A percentile compares a stretch with the other conserved stretches of the same genome.
Evolutionary conservation across 768 basidiomycete genomes (phyloP).

Genomic region (Tricholoma sp.): DNA sequence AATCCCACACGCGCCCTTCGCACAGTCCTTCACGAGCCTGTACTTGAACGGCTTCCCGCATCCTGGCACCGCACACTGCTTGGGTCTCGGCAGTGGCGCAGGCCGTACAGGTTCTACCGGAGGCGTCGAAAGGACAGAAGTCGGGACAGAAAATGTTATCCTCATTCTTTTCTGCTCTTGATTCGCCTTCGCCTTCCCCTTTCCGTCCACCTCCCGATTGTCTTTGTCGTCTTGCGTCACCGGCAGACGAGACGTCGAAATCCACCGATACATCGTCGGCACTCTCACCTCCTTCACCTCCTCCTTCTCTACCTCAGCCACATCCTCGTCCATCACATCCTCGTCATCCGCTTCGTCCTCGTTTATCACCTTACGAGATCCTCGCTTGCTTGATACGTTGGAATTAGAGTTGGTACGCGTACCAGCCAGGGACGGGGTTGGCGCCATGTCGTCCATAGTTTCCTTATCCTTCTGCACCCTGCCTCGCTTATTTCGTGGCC

Average conservation of each 20-base stretch:
- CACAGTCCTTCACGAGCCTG: conserved; percentile 58
- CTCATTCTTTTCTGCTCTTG: conserved; percentile 25
- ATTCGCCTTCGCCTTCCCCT: neutral
- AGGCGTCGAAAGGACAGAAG: conserved; percentile 8
- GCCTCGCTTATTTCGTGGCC: conserved; percentile 56
- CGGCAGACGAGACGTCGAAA: conserved; percentile 46
- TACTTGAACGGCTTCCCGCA: conserved; percentile 57
- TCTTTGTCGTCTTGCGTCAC: neutral
- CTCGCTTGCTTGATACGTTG: conserved; percentile 7
- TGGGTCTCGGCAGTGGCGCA: conserved; percentile 13
- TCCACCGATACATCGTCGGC: conserved; percentile 69
- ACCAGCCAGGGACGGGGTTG: conserved; percentile 19
- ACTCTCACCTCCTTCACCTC: conserved; percentile 23
- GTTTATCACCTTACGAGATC: conserved; percentile 7
- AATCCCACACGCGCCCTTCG: conserved; percentile 63
- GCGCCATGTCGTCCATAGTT: conserved; percentile 15
- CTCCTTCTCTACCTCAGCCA: conserved; percentile 25
- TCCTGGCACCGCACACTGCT: conserved; percentile 51
- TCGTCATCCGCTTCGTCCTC: conserved; percentile 37
- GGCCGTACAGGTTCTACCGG: conserved; percentile 6
- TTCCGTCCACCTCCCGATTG: neutral
- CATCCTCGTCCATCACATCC: conserved; percentile 36
- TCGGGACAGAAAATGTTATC: conserved; percentile 53
- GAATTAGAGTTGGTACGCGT: conserved; percentile 21
- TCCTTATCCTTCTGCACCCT: conserved; percentile 35